Conservation (phyloP, 2,329 filamentous ascomycete species). For the Ophiostoma montium region DNA sequence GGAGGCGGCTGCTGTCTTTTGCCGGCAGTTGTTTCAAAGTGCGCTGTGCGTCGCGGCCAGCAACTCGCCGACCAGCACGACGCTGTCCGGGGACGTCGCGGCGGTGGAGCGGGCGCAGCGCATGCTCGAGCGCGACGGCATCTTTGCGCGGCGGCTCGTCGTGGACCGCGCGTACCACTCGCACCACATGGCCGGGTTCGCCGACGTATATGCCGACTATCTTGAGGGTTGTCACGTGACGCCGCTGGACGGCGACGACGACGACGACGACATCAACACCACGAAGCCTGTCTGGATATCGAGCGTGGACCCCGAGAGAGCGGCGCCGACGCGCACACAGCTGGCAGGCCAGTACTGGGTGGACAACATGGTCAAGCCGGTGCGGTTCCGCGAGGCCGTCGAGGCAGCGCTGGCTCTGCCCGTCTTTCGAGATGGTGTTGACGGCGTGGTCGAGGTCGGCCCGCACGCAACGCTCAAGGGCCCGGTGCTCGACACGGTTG, state of each 20-base stretch:
- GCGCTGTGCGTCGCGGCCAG: constrained; percentile 5
- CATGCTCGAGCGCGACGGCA: constrained; percentile 14
- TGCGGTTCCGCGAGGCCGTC: constrained; percentile 15
- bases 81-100: constrained; percentile 26
- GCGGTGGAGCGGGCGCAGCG: constrained; percentile 9
- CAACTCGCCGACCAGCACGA: constrained; percentile 21
- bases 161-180: constrained; percentile 26
- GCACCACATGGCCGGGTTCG: constrained; percentile 19
- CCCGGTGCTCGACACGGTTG: constrained; percentile 7
- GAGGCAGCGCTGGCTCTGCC: constrained; percentile 6
- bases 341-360: constrained; percentile 18
- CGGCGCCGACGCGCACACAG: constrained; percentile 5
- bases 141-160: constrained; percentile 21
- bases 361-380: constrained; percentile 18
- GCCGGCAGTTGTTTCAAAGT: background rate
- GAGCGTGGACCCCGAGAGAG: constrained; percentile 15
- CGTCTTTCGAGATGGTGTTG: constrained; percentile 15
- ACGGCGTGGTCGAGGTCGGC: constrained; percentile 21
- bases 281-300: constrained; percentile 8
- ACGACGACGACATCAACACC: background rate
- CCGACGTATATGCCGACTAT: constrained; percentile 13
- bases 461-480: constrained; percentile 16
- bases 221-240: constrained; percentile 5
- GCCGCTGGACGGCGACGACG: background rate
- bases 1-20: constrained; percentile 20